These are phyloP conservation scores for Serendipita sp. DNA, from an alignment of 768 basidiomycete species.

Conservation along the genomic window DNA sequence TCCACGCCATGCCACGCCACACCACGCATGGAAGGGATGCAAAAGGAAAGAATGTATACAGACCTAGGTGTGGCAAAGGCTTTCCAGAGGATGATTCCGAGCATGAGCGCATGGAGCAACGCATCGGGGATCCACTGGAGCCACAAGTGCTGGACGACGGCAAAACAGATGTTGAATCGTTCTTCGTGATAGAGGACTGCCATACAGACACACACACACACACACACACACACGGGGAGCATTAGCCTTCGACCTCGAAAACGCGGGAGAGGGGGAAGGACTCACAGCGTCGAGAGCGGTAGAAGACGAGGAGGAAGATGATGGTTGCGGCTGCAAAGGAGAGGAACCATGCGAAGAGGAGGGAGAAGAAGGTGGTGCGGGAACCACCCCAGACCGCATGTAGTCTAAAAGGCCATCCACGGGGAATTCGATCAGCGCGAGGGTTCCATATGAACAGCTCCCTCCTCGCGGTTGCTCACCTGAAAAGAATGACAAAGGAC, in stretches of 20 bases:
- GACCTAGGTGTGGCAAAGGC: not conserved
- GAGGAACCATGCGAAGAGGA: not conserved
- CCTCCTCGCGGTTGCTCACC: no score
- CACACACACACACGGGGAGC: no score
- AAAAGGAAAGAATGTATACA: no score
- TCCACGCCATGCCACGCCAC: no score
- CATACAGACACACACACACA: no score
- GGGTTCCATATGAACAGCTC: no score
- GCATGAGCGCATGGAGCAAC: not conserved
- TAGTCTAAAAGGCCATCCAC: not conserved
- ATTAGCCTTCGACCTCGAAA: no score
- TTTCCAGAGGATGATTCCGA: not conserved
- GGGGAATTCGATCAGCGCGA: no score
- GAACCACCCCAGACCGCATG: not conserved
- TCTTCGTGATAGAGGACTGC: not conserved
- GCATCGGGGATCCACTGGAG: not conserved
- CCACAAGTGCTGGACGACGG: not conserved
- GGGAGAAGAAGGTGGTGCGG: not conserved
- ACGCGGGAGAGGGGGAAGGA: not conserved
- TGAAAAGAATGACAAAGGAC: not conserved
- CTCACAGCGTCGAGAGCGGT: not conserved
- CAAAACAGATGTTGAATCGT: slow-evolving; percentile 2
- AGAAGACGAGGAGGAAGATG: not conserved
- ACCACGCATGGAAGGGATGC: no score
- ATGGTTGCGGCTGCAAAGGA: not conserved